Base-by-base conservation (phyloP, 2,329 filamentous ascomycete genomes). In the Monosporascus cannonballus region DNA sequence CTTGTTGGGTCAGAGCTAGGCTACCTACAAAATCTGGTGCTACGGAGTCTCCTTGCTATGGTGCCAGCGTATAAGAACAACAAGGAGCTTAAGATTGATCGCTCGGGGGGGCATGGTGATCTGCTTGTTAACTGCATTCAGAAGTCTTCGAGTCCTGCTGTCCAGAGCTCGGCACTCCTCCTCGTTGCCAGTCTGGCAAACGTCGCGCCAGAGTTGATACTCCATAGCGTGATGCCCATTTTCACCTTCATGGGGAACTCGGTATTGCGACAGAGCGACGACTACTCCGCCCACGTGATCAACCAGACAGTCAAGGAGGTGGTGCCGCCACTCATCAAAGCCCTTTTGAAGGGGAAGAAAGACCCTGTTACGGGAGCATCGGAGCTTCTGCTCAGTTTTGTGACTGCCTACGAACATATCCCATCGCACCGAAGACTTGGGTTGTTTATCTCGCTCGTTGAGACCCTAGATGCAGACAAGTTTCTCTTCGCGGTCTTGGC, bases 161-260 rank as follows among this genome's bases (percentile, higher is more conserved):
- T 99, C 6, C 95, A 97, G 67, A 96, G 96, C 65, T 85, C 87
- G 6, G 92, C 94, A 4, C 77, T 99, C 15, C 81, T 97, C 8
- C 77, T 99, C 25, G 89, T 97, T 53, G 91, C 93, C 24, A 87
- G 85, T 52, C 77, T 99, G 41, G 93, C 94, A 22, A 87, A 87
- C 39, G 89, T 92, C 60, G 90, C 90, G 0, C 94, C 95, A 0
- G 92, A 96, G 67, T 76, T 96, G 47, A 90, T 99, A 3, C 78
- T 99, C 53, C 93, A 99, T 71, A 96, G 91, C 61, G 90, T 99
- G 51, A 99, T 99, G 94, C 94, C 94, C 14, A 93, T 99, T 50
- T 99, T 99, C 73, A 97, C 94, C 0, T 96, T 97, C 67, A 96
- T 97, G 86, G 91, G 93, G 42, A 88, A 87, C 44, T 96, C 90